phyloP scores from a whole-genome alignment of 1,284 basidiomycete species.

The Calocybe gambosa region DNA sequence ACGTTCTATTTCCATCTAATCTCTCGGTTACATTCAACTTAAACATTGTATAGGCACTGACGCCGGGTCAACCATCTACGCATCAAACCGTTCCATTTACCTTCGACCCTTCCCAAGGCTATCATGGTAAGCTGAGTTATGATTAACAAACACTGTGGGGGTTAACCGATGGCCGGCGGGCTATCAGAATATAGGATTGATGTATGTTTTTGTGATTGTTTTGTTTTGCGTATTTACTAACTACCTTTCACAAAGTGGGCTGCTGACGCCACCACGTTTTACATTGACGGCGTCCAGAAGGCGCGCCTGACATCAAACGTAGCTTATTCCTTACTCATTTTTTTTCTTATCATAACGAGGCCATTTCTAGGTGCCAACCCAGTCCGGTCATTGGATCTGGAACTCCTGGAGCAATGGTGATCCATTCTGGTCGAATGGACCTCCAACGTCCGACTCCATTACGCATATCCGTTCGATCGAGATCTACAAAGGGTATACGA shows the following conservation, averaged over 20 bases:
- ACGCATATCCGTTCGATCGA: constrained; percentile 30
- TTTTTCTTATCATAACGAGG: background rate
- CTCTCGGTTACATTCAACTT: background rate
- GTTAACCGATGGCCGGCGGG: background rate
- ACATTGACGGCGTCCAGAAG: constrained; percentile 26
- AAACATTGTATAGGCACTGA: constrained; percentile 17
- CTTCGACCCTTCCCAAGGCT: constrained; percentile 26
- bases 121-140: constrained; percentile 23
- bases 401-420: constrained; percentile 30
- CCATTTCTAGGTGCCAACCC: constrained; percentile 22
- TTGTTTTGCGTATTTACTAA: background rate
- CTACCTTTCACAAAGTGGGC: constrained; percentile 20
- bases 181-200: constrained; percentile 29
- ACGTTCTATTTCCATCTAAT: background rate
- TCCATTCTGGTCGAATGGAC: constrained; percentile 28
- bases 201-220: constrained; percentile 15
- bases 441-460: constrained; percentile 26
- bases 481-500: constrained; percentile 26
- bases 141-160: background rate
- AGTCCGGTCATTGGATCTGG: constrained; percentile 25
- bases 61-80: constrained; percentile 17
- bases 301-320: constrained; percentile 25
- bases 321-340: constrained; percentile 6
- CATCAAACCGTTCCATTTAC: constrained; percentile 22
- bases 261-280: constrained; percentile 24